Conservation (phyloP, 2,329 filamentous ascomycete genomes). For the Colletotrichum liaoningense region DNA sequence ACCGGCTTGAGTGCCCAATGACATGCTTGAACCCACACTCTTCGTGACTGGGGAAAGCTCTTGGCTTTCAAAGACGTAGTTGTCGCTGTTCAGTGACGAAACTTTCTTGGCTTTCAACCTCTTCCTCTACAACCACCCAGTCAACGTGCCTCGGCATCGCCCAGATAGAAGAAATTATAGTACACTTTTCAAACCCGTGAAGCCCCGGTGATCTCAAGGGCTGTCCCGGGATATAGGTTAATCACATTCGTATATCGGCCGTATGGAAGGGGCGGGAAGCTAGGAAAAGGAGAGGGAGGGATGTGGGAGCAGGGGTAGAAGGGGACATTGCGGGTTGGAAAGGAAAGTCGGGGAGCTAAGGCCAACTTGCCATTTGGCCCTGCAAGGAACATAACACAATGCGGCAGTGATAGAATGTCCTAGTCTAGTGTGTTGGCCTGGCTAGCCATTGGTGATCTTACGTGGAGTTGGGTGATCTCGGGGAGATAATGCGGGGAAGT, state of each 20-base stretch:
- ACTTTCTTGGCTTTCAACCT: neutral
- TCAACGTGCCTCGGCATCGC: neutral
- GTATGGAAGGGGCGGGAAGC: neutral
- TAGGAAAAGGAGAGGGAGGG: too few relatives aligned
- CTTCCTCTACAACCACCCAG: too few relatives aligned
- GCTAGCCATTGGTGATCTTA: neutral
- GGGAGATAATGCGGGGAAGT: neutral
- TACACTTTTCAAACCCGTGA: neutral
- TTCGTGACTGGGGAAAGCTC: neutral
- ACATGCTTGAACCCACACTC: neutral
- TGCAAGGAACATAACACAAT: neutral
- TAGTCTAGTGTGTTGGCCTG: neutral
- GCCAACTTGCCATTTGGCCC: too few relatives aligned
- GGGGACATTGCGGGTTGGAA: neutral
- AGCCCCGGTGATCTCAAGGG: neutral
- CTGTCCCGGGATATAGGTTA: neutral
- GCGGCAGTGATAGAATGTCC: neutral
- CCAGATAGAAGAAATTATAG: neutral
- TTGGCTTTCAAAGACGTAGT: neutral
- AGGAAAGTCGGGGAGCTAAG: neutral
- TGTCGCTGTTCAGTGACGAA: neutral
- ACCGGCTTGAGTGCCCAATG: neutral
- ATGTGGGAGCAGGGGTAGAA: neutral
- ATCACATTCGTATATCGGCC: neutral
- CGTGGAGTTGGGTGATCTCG: neutral